Evolutionary conservation across 306 rosid species (phyloP).

Genomic region (Mucuna pruriens): DNA sequence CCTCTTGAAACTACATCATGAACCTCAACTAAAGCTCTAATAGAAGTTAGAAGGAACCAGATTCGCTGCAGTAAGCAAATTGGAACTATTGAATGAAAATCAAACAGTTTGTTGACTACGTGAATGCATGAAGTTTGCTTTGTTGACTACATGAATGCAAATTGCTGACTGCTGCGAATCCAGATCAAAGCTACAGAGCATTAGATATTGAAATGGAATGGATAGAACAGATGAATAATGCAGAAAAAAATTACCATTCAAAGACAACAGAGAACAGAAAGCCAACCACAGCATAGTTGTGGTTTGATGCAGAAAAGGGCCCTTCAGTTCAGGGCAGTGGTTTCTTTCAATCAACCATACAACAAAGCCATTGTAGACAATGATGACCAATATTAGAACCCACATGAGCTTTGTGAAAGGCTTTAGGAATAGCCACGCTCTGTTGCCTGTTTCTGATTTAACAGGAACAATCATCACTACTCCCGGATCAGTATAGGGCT

Average conservation of each 20-base stretch:
- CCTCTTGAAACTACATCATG: background rate
- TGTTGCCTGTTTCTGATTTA: slow-evolving; percentile 26
- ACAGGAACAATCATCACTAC: slow-evolving; percentile 56
- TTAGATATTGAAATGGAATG: background rate
- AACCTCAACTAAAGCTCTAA: background rate
- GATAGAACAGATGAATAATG: background rate
- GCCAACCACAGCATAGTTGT: slow-evolving; percentile 47
- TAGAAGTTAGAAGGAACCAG: background rate
- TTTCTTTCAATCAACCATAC: slow-evolving; percentile 60
- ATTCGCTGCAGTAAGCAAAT: background rate
- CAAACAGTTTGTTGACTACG: no score
- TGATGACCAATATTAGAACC: slow-evolving; percentile 40
- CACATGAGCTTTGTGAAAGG: slow-evolving; percentile 61
- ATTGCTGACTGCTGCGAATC: background rate
- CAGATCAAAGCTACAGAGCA: background rate
- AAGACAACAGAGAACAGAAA: slow-evolving; percentile 52
- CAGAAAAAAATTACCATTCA: slow-evolving; percentile 44
- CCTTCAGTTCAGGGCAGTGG: slow-evolving; percentile 35
- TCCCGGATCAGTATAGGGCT: slow-evolving; percentile 55
- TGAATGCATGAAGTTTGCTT: background rate
- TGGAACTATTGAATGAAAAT: background rate
- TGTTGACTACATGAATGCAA: background rate
- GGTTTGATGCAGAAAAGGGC: slow-evolving; percentile 45
- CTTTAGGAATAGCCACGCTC: slow-evolving; percentile 50
- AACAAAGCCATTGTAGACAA: slow-evolving; percentile 56